phyloP scores from a whole-genome alignment of 176 grass and related monocot genomes.

The Musa troglodytarum region DNA sequence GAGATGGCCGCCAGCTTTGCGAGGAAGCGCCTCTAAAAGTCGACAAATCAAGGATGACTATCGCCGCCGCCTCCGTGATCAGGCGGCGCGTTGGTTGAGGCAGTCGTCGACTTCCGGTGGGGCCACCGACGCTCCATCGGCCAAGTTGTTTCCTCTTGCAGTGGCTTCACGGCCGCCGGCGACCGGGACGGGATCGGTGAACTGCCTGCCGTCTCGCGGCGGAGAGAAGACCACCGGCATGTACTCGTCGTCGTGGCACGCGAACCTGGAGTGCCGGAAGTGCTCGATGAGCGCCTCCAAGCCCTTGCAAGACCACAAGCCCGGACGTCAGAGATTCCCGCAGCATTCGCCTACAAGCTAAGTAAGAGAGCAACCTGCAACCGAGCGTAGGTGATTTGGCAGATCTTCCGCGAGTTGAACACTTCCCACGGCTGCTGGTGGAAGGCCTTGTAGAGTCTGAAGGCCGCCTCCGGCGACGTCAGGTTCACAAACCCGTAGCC shows the following conservation, averaged over 20 bases:
- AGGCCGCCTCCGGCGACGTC: slow-evolving; percentile 74
- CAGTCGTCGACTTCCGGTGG: slow-evolving; percentile 34
- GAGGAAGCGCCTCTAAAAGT: no score
- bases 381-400: slow-evolving; percentile 98
- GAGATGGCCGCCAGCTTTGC: no score
- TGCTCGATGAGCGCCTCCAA: slow-evolving; percentile 85
- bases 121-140: background rate
- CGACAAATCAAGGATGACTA: no score
- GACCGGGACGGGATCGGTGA: slow-evolving; percentile 61
- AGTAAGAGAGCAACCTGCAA: slow-evolving; percentile 47
- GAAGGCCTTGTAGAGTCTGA: slow-evolving; percentile 91
- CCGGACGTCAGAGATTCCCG: background rate
- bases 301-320: slow-evolving; percentile 29
- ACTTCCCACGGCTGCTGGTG: slow-evolving; percentile 94
- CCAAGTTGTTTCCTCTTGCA: background rate
- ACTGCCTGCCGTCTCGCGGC: slow-evolving; percentile 66
- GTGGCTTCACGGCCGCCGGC: slow-evolving; percentile 18
- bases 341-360: background rate
- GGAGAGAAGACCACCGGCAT: slow-evolving; percentile 73
- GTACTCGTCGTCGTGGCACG: slow-evolving; percentile 85
- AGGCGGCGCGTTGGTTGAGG: slow-evolving; percentile 41
- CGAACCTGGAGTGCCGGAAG: slow-evolving; percentile 93
- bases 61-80: slow-evolving; percentile 23
- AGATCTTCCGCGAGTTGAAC: slow-evolving; percentile 96
- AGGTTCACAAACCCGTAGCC: slow-evolving; percentile 98